These are phyloP conservation scores for Talaromyces funiculosus DNA, from an alignment of 2,329 filamentous ascomycete species.

Conservation along the genomic window DNA sequence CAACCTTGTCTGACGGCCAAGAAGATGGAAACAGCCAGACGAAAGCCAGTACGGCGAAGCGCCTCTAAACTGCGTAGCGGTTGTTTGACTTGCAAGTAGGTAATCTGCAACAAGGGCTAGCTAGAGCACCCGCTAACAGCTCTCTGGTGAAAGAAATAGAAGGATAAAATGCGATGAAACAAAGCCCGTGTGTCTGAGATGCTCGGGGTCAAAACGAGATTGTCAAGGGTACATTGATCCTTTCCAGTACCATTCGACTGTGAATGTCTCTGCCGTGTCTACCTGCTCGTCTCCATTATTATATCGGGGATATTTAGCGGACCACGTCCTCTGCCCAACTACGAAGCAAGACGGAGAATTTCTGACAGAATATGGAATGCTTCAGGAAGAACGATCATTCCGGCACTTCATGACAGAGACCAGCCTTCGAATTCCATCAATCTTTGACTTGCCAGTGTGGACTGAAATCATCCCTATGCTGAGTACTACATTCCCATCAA, in stretches of 20 bases:
- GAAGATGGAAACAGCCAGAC: neutral
- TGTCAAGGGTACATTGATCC: neutral
- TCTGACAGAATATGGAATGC: neutral
- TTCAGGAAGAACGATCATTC: neutral
- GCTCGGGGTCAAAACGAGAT: neutral
- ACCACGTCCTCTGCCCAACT: neutral
- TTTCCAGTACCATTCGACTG: neutral
- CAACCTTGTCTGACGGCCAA: neutral
- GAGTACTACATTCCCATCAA: neutral
- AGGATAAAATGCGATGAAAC: conserved; percentile 2
- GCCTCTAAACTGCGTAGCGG: neutral
- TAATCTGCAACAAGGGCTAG: neutral
- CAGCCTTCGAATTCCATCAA: neutral
- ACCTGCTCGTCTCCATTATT: neutral
- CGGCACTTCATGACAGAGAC: neutral
- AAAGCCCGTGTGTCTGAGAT: conserved; percentile 1
- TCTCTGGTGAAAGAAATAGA: neutral
- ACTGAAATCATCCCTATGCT: neutral
- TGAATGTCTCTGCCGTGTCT: neutral
- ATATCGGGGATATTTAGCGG: neutral
- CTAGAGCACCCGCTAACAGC: neutral
- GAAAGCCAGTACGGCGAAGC: neutral
- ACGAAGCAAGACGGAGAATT: neutral
- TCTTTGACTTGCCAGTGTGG: neutral
- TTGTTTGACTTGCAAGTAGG: conserved; percentile 3